Evolutionary conservation across 1,284 basidiomycete genomes (phyloP).

Genomic region (Peniophora sp.): DNA sequence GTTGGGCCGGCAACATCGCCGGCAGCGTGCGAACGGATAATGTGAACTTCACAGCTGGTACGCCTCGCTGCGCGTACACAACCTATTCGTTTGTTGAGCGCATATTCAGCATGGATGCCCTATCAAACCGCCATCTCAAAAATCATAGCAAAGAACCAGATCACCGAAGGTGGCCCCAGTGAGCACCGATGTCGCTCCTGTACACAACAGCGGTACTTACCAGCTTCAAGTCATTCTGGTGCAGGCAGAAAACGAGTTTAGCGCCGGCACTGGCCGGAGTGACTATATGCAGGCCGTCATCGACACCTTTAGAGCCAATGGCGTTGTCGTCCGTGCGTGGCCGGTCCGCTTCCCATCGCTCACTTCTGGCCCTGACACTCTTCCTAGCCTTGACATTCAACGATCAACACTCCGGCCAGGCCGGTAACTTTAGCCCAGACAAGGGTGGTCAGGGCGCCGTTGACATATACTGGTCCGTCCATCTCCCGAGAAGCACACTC

Average conservation of each 20-base stretch:
- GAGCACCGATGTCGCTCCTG: neutral
- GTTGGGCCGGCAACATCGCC: constrained; percentile 42
- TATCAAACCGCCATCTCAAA: constrained; percentile 44
- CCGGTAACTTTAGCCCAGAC: constrained; percentile 38
- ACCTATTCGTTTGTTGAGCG: no score
- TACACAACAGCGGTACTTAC: neutral
- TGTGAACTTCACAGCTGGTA: constrained; percentile 35
- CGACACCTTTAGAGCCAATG: constrained; percentile 35
- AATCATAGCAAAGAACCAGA: constrained; percentile 42
- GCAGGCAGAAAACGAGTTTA: constrained; percentile 54
- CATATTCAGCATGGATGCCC: constrained; percentile 37
- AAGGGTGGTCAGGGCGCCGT: constrained; percentile 32
- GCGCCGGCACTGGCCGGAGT: constrained; percentile 28
- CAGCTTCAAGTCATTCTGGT: constrained; percentile 42
- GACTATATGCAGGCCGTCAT: constrained; percentile 45
- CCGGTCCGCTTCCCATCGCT: neutral
- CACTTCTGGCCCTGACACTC: no score
- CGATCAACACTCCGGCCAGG: constrained; percentile 36
- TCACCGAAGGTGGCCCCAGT: constrained; percentile 45
- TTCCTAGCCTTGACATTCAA: constrained; percentile 35
- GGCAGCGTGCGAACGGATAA: constrained; percentile 42
- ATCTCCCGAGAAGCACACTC: neutral
- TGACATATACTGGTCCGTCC: constrained; percentile 37
- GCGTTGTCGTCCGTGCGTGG: constrained; percentile 39
- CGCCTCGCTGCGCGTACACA: no score